Conservation (phyloP, 1,139 yeast species). For the Suhomyces choctaworum region DNA sequence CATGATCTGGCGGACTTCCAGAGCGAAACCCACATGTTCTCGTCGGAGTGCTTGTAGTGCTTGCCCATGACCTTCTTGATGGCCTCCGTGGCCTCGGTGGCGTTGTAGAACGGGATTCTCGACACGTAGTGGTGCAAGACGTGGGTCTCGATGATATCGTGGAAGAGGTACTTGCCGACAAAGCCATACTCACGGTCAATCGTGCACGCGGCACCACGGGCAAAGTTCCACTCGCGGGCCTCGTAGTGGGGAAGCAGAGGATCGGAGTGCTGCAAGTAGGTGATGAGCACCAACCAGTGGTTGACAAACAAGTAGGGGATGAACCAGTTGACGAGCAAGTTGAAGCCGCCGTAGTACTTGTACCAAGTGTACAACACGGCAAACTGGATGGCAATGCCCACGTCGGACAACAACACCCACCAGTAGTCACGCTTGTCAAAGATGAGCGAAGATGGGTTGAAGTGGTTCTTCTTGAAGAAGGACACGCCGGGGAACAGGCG, state of each 20-base stretch:
- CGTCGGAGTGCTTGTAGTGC: slow-evolving; percentile 66
- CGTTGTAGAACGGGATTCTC: slow-evolving; percentile 84
- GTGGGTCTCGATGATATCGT: slow-evolving; percentile 87
- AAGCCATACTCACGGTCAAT: slow-evolving; percentile 84
- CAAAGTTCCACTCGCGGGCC: slow-evolving; percentile 75
- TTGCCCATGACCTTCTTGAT: slow-evolving; percentile 81
- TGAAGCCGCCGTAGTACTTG: slow-evolving; percentile 61
- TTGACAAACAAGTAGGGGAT: slow-evolving; percentile 79
- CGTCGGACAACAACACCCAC: slow-evolving; percentile 68
- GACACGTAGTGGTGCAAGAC: slow-evolving; percentile 84
- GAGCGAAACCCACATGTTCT: slow-evolving; percentile 70
- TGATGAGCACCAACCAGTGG: slow-evolving; percentile 88
- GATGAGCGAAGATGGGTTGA: slow-evolving; percentile 69
- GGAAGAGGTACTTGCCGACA: slow-evolving; percentile 78
- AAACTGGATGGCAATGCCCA: slow-evolving; percentile 61
- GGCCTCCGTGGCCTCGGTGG: slow-evolving; percentile 76
- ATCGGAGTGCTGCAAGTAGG: slow-evolving; percentile 83
- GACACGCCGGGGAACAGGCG: slow-evolving; percentile 69
- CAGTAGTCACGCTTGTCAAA: slow-evolving; percentile 70
- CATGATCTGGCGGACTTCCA: slow-evolving; percentile 75
- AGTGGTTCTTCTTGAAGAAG: slow-evolving; percentile 54
- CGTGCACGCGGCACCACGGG: slow-evolving; percentile 87
- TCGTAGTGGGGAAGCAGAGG: slow-evolving; percentile 80
- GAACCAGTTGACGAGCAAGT: slow-evolving; percentile 69
- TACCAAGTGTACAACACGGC: slow-evolving; percentile 64